Evolutionary conservation across 2,329 filamentous ascomycete genomes (phyloP), one percentile per base, ranked within the genome.

Genomic region (Aspergillus fijiensis): DNA sequence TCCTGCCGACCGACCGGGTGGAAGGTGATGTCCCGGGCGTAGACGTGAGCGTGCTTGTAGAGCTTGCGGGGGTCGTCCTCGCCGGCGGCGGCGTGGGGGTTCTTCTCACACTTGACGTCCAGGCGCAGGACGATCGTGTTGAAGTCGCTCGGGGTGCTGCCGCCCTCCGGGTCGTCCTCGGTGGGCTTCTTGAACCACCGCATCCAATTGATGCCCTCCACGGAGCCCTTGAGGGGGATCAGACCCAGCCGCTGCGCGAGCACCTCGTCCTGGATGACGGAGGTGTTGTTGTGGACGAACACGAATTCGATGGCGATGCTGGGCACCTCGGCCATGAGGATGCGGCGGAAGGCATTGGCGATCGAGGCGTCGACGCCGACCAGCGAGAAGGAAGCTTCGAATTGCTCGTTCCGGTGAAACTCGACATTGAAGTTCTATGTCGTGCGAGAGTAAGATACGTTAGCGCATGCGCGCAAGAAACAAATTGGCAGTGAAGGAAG

Each of bases 231-330:
- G 68, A 99, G 88, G 19, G 96, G 95, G 57, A 99, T 89, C 50
- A 99, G 86, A 60, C 95, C 95, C 33, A 99, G 83, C 49, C 95
- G 86, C 75, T 95, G 91, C 16, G 93, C 89, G 55, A 99, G 87
- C 4, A 99, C 94, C 81, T 99, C 95, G 74, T 99, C 95, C 76
- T 98, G 94, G 71, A 99, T 95, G 39, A 99, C 92, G 5, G 92
- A 96, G 54, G 94, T 98, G 82, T 99, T 99, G 82, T 97, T 96
- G 74, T 91, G 86, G 65, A 98, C 88, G 79, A 90, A 99, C 74
- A 96, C 91, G 64, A 87, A 89, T 82, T 99, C 95, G 71, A 99
- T 93, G 67, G 96, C 95, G 50, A 99, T 85, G 2, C 92, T 95
- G 19, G 94, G 92, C 56, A 99, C 90, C 81, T 99, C 96, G 67